A percentile compares a stretch with the other conserved stretches of the same genome.
Evolutionary conservation across 1,139 yeast genomes (phyloP).

Genomic region (Trichomonascaceae sp.): DNA sequence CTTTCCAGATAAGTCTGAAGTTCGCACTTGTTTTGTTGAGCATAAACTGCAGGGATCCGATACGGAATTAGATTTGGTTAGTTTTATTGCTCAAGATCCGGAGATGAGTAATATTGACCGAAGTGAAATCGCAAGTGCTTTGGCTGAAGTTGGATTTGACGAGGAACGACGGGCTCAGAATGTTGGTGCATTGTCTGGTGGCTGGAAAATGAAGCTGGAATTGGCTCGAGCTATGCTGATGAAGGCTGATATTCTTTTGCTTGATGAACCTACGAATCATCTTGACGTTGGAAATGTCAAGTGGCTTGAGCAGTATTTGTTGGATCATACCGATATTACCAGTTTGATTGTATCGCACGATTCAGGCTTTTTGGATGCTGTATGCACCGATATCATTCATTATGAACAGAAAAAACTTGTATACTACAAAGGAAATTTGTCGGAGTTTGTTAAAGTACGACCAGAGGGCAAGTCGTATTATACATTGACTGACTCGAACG

Average conservation of each 20-base stretch:
- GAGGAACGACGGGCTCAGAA: slow-evolving; percentile 83
- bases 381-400: slow-evolving; percentile 94
- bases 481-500: slow-evolving; percentile 88
- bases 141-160: slow-evolving; percentile 83
- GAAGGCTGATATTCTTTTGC: slow-evolving; percentile 89
- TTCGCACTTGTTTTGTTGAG: slow-evolving; percentile 94
- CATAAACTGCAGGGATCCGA: slow-evolving; percentile 95
- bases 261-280: slow-evolving; percentile 99
- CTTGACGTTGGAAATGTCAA: slow-evolving; percentile 90
- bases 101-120: slow-evolving; percentile 58
- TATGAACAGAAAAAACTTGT: slow-evolving; percentile 93
- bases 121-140: slow-evolving; percentile 68
- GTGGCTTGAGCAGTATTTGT: slow-evolving; percentile 87
- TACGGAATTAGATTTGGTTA: slow-evolving; percentile 81
- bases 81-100: slow-evolving; percentile 87
- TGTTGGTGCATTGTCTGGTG: slow-evolving; percentile 95
- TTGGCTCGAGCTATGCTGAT: slow-evolving; percentile 97
- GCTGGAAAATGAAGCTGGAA: slow-evolving; percentile 98
- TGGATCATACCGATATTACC: slow-evolving; percentile 77
- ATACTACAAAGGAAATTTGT: slow-evolving; percentile 91
- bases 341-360: slow-evolving; percentile 96
- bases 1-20: slow-evolving; percentile 82
- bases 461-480: slow-evolving; percentile 97
- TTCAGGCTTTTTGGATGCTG: slow-evolving; percentile 91
- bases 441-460: slow-evolving; percentile 82